Evolutionary conservation across 371 early-diverging fungal species (phyloP).

Genomic region (Mucor saturninus): DNA sequence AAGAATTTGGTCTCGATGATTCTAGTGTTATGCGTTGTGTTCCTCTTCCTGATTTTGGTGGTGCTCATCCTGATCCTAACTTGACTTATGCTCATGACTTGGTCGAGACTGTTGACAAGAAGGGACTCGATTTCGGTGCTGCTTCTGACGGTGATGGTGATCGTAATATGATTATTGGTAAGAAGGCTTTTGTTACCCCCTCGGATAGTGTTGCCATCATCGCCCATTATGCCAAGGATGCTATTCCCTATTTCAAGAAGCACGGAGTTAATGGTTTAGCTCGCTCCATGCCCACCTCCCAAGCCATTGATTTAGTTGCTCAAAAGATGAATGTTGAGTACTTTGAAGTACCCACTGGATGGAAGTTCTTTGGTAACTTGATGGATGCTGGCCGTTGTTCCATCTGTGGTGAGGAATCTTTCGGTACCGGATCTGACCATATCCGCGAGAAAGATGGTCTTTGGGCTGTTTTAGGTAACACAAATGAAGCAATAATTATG

Average conservation of each 20-base stretch:
- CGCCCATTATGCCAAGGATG: constrained; percentile 82
- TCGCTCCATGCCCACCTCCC: constrained; percentile 95
- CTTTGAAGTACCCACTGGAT: constrained; percentile 94
- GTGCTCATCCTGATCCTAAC: constrained; percentile 97
- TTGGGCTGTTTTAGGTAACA: constrained; percentile 90
- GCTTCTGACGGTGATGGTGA: constrained; percentile 95
- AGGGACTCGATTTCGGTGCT: constrained; percentile 88
- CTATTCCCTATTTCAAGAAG: constrained; percentile 92
- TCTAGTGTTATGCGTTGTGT: constrained; percentile 83
- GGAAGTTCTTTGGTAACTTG: constrained; percentile 98
- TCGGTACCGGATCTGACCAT: constrained; percentile 97
- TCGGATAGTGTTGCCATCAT: constrained; percentile 97
- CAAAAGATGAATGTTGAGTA: constrained; percentile 73
- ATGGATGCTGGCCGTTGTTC: constrained; percentile 97
- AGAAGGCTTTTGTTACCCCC: constrained; percentile 93
- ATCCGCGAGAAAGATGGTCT: constrained; percentile 98
- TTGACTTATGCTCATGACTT: constrained; percentile 96
- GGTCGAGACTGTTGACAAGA: constrained; percentile 86
- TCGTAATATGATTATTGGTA: constrained; percentile 97
- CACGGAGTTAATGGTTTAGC: constrained; percentile 90
- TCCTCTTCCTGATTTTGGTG: constrained; percentile 92
- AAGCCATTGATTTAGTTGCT: constrained; percentile 91
- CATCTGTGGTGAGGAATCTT: constrained; percentile 97
- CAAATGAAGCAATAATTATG: constrained; percentile 10
- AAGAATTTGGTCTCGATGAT: constrained; percentile 86